A percentile compares a stretch with the other conserved stretches of the same genome.
Evolutionary conservation across 345 rosid species (phyloP).

Genomic region (Theobroma cacao): DNA sequence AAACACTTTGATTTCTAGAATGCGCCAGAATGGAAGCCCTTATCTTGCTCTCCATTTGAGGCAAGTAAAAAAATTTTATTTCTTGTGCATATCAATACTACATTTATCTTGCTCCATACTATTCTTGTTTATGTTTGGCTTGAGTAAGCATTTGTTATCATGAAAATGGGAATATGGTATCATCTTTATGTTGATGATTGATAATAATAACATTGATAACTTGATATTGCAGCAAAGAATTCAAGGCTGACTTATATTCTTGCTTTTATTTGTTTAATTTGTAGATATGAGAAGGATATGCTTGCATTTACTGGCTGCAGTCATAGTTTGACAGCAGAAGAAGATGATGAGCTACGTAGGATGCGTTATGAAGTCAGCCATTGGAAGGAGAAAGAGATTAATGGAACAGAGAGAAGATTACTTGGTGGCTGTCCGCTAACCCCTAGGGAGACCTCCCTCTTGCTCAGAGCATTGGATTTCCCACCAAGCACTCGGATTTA

Average conservation of each 20-base stretch:
- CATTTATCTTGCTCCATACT: not conserved
- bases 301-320: constrained; percentile 98
- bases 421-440: constrained; percentile 93
- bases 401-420: constrained; percentile 84
- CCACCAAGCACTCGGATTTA: constrained; percentile 78
- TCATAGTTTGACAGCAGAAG: constrained; percentile 75
- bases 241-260: not conserved
- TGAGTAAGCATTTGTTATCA: not conserved
- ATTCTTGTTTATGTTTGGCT: not conserved
- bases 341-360: constrained; percentile 67
- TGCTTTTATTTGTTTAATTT: not conserved
- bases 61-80: constrained; percentile 32
- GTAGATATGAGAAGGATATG: constrained; percentile 97
- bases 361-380: constrained; percentile 86
- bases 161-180: not conserved
- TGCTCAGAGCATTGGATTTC: constrained; percentile 78
- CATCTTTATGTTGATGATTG: not conserved
- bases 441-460: constrained; percentile 88
- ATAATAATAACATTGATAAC: not conserved
- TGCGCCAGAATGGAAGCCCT: constrained; percentile 71
- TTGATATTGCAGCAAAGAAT: not conserved
- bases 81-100: not conserved
- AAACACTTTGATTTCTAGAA: constrained; percentile 68
- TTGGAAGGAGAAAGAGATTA: constrained; percentile 95
- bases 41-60: constrained; percentile 95